Base-by-base conservation (phyloP, 331 rosid species). In the Arachis monticola region DNA sequence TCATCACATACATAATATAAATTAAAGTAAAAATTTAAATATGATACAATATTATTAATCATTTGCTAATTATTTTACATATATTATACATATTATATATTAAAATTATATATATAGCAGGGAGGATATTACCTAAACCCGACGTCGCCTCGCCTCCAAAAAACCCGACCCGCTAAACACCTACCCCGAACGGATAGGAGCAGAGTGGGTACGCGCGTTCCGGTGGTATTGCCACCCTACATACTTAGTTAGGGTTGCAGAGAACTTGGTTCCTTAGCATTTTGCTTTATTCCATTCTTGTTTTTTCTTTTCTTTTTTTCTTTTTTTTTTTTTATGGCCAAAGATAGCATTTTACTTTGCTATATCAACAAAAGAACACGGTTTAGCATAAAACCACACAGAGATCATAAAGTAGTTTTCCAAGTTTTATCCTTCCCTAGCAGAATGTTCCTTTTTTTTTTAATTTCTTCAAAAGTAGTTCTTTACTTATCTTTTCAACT, bases 201-300 rank as follows among this genome's bases (percentile, higher is more conserved):
- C 27, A 22, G 27, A 22, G 27, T 57, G 53, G 3, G 11, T 60
- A 70, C 58, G 27, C 27, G 27, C 27, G 27, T 22, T 22, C 27
- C 1, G 27, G 27, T 22, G 27, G 27, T 22, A 22, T 22, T 22
- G 1, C 27, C 27, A 22, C 1, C 27, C 27, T 22, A 22, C 27
- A 22, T 22, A 22, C 27, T 22, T 22, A 22, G 27, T 22, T 59
- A 73, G 64, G 40, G 27, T 38, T 31, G 47, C 48, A 74, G 10
- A 70, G 86, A 75, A 83, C 60, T 78, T 0, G 67, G 47, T 83
- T 74, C 86, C 47, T 14, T 0, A 74, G 58, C 78, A 31, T 78
- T 57, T 67, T 56, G 60, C 78, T 79, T 83, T 82, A 70, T 79
- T 74, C 81, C 67, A 6, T 64, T 69, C 69, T 47, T 45, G 35